A percentile compares a stretch with the other conserved stretches of the same genome.
Evolutionary conservation across 257 asterid species (phyloP).

Genomic region (Capsicum baccatum): DNA sequence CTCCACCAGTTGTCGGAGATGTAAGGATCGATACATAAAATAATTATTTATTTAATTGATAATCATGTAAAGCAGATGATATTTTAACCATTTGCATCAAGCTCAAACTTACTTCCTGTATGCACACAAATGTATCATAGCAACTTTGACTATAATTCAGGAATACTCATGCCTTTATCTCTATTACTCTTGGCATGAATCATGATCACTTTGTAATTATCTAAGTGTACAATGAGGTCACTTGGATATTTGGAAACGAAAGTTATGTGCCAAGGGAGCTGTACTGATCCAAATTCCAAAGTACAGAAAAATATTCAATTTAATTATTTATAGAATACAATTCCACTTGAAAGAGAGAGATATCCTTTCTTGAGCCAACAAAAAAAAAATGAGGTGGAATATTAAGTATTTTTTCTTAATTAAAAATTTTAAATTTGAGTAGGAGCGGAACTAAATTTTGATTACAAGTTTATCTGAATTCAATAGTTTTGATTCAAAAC

Average conservation of each 20-base stretch:
- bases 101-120: too few relatives aligned
- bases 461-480: too few relatives aligned
- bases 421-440: accelerated
- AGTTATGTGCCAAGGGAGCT: conserved; percentile 51
- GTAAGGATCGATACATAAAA: too few relatives aligned
- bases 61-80: too few relatives aligned
- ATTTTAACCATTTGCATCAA: too few relatives aligned
- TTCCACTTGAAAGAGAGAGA: background rate
- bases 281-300: conserved; percentile 32
- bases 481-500: background rate
- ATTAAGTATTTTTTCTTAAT: background rate
- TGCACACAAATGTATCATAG: too few relatives aligned
- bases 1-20: too few relatives aligned
- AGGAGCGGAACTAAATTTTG: too few relatives aligned
- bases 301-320: conserved; percentile 4
- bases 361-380: conserved; percentile 9
- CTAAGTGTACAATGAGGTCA: background rate
- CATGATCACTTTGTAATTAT: background rate
- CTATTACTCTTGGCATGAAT: background rate
- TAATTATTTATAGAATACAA: conserved; percentile 10
- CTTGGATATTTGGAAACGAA: conserved; percentile 11
- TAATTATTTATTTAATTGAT: too few relatives aligned
- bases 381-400: background rate
- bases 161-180: too few relatives aligned
- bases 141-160: too few relatives aligned